Evolutionary conservation across 768 basidiomycete species (phyloP).

Genomic region (Leccinellum albellum): DNA sequence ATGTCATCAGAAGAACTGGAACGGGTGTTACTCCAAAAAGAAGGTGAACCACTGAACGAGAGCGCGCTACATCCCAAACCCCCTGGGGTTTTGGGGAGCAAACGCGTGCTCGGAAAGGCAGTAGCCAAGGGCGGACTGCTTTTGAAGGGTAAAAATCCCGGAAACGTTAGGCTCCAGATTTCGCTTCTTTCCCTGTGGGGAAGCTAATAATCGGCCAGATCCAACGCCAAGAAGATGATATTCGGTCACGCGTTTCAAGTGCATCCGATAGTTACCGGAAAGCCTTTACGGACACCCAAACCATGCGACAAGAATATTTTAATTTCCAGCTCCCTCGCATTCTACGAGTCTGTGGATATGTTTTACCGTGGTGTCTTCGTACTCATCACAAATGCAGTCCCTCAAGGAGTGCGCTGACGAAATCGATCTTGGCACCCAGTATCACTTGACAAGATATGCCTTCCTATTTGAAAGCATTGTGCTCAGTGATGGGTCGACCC

Average conservation of each 20-base stretch:
- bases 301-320: conserved; percentile 94
- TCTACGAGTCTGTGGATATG: conserved; percentile 63
- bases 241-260: conserved; percentile 76
- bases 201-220: conserved; percentile 44
- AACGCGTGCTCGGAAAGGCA: conserved; percentile 85
- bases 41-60: conserved; percentile 89
- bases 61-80: conserved; percentile 63
- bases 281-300: conserved; percentile 84
- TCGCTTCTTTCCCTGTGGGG: conserved; percentile 3
- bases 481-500: conserved; percentile 80
- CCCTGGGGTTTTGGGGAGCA: conserved; percentile 58
- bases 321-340: conserved; percentile 95
- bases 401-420: conserved; percentile 96
- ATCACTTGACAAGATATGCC: conserved; percentile 91
- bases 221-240: conserved; percentile 92
- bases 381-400: conserved; percentile 44
- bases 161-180: conserved; percentile 50
- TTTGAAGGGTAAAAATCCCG: conserved; percentile 90
- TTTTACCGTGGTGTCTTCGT: background rate
- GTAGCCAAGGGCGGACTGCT: conserved; percentile 87
- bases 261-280: conserved; percentile 89
- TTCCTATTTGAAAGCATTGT: conserved; percentile 91
- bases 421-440: conserved; percentile 96
- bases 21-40: conserved; percentile 87
- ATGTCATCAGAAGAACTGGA: conserved; percentile 91